Evolutionary conservation across 306 rosid genomes (phyloP), one percentile per base, ranked within the genome.

Genomic region (Rubus parviflorus): DNA sequence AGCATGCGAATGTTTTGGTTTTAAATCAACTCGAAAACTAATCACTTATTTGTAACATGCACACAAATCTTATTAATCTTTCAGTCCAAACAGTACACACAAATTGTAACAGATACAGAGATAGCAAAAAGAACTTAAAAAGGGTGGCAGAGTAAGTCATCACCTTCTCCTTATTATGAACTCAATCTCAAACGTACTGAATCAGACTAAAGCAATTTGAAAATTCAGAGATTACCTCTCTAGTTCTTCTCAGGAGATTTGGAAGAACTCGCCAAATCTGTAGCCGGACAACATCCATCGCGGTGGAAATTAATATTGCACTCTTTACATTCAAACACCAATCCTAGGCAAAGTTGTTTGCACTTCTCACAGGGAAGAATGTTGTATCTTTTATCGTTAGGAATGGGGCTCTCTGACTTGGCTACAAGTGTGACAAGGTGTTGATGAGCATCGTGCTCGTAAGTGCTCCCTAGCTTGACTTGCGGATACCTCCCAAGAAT

Each of bases 291-390:
- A 8, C 0, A 20, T 20, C 72, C 19, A 11, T 67, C n/a, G 0
- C 52, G 53, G 19, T 67, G 72, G 25, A 67, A n/a, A 2, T 12
- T 67, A n/a, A 67, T n/a, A 42, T 67, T 42, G 47, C 71, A 67
- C 35, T 41, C 51, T 9, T 25, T 3, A 12, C 71, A 67, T 41
- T 67, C 51, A 67, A 42, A 67, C 17, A 67, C 71, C 49, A 67
- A n/a, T 67, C 71, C 37, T n/a, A 3, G 4, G 6, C 71, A 67
- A 42, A 35, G 51, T n/a, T 67, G 0, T 4, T 8, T 7, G 9
- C 51, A 67, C 1, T 6, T 10, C 8, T 19, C 0, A 22, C 71
- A 67, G 13, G 71, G 17, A 42, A 41, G 49, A 41, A 42, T 67
- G 0, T n/a, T 67, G 0, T 42, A 16, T 67, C 71, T 67, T 51